These are phyloP conservation scores for Boletus vermiculosoides DNA, from an alignment of 768 basidiomycete species.

Conservation along the genomic window DNA sequence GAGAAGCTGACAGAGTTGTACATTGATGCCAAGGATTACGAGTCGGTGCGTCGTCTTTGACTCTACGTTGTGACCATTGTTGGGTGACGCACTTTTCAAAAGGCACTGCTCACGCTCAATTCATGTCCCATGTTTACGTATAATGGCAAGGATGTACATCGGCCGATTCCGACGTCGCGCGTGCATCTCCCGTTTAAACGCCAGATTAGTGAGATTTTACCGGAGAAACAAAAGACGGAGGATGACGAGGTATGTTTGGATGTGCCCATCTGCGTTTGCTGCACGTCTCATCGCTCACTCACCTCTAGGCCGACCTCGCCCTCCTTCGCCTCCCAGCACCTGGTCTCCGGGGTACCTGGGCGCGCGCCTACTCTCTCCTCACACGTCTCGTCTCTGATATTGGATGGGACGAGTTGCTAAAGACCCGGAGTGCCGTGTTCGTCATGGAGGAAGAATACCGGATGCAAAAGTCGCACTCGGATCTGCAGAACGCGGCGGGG, in stretches of 20 bases:
- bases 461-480: conserved; percentile 85
- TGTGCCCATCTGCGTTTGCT: neutral
- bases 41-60: conserved; percentile 44
- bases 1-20: conserved; percentile 95
- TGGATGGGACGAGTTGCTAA: conserved; percentile 98
- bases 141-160: conserved; percentile 92
- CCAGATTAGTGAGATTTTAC: conserved; percentile 86
- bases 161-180: conserved; percentile 73
- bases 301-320: conserved; percentile 81
- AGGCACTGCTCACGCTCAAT: conserved; percentile 88
- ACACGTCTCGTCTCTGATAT: conserved; percentile 90
- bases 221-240: conserved; percentile 75
- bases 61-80: neutral
- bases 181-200: conserved; percentile 85
- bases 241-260: conserved; percentile 68
- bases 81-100: neutral
- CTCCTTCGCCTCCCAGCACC: conserved; percentile 94
- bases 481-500: conserved; percentile 47
- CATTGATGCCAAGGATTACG: conserved; percentile 85
- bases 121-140: conserved; percentile 99
- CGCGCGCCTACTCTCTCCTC: conserved; percentile 87
- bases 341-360: conserved; percentile 92
- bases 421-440: conserved; percentile 91
- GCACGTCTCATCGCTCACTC: neutral
- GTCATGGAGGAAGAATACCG: conserved; percentile 99